Evolutionary conservation across 1,139 yeast genomes (phyloP).

Genomic region (Yamadazyma atlantica): DNA sequence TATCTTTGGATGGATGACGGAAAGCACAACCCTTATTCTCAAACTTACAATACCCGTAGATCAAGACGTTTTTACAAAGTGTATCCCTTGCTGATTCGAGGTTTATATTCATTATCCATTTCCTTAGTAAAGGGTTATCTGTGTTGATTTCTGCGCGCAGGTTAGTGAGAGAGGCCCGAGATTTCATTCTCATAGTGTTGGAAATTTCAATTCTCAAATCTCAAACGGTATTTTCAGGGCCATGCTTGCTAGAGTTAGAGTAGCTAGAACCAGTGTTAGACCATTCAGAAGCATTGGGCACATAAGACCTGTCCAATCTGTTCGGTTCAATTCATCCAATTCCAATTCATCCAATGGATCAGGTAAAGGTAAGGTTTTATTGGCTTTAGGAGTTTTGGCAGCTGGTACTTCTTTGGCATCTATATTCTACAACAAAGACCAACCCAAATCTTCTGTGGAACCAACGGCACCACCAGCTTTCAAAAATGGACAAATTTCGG

Average conservation of each 20-base stretch:
- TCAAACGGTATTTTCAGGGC: no score
- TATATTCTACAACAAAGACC: slow-evolving; percentile 40
- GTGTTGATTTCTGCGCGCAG: background rate
- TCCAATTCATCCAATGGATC: slow-evolving; percentile 10
- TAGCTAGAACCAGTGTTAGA: background rate
- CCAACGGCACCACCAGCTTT: slow-evolving; percentile 46
- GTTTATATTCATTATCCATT: slow-evolving; percentile 38
- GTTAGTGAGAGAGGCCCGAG: background rate
- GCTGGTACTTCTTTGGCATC: slow-evolving; percentile 50
- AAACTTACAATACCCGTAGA: slow-evolving; percentile 87
- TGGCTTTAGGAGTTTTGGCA: slow-evolving; percentile 38
- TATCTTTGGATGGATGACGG: slow-evolving; percentile 42
- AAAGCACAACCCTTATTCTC: slow-evolving; percentile 89
- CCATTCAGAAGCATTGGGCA: background rate
- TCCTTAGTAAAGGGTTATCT: background rate
- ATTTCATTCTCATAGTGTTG: background rate
- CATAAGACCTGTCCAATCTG: background rate
- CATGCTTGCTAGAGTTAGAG: background rate
- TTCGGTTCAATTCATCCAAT: slow-evolving; percentile 2
- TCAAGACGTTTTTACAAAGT: slow-evolving; percentile 80
- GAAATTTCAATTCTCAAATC: no score
- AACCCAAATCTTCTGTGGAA: slow-evolving; percentile 50
- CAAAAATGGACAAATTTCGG: slow-evolving; percentile 63
- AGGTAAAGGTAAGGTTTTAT: slow-evolving; percentile 19
- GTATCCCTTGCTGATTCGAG: slow-evolving; percentile 67